These are phyloP conservation scores for Seiridium cupressi DNA, from an alignment of 2,329 filamentous ascomycete genomes.

Conservation along the genomic window DNA sequence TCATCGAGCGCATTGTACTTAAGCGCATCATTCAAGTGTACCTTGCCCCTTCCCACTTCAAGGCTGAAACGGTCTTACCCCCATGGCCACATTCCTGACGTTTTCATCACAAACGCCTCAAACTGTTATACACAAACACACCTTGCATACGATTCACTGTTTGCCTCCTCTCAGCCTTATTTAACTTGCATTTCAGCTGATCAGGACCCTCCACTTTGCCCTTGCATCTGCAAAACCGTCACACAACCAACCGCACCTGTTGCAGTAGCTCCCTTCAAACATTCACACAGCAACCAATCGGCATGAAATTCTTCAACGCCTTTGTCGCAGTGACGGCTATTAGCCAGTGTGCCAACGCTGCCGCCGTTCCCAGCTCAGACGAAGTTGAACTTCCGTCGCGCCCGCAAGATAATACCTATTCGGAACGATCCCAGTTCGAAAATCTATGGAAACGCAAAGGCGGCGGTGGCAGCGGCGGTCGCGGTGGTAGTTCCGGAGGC, in stretches of 20 bases:
- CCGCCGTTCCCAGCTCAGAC: constrained; percentile 15
- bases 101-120: neutral
- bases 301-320: constrained; percentile 24
- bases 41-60: neutral
- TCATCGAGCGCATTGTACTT: too few relatives aligned
- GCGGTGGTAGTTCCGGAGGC: constrained; percentile 37
- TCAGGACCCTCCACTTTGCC: neutral
- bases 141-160: too few relatives aligned
- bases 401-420: constrained; percentile 12
- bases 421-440: constrained; percentile 25
- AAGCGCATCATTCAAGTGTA: too few relatives aligned
- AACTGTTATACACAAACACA: neutral
- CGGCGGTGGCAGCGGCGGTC: constrained; percentile 53
- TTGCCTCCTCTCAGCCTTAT: neutral
- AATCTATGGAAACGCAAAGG: constrained; percentile 61
- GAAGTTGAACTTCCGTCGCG: constrained; percentile 16
- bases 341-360: constrained; percentile 17
- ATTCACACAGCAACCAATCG: neutral
- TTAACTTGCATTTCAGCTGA: neutral
- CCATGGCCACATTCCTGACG: neutral
- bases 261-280: neutral
- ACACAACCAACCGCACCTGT: neutral
- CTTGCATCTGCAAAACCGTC: neutral
- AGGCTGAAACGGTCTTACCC: constrained; percentile 1
- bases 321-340: constrained; percentile 20